Evolutionary conservation across 176 grass and related monocot species (phyloP).

Genomic region (Puya raimondii): DNA sequence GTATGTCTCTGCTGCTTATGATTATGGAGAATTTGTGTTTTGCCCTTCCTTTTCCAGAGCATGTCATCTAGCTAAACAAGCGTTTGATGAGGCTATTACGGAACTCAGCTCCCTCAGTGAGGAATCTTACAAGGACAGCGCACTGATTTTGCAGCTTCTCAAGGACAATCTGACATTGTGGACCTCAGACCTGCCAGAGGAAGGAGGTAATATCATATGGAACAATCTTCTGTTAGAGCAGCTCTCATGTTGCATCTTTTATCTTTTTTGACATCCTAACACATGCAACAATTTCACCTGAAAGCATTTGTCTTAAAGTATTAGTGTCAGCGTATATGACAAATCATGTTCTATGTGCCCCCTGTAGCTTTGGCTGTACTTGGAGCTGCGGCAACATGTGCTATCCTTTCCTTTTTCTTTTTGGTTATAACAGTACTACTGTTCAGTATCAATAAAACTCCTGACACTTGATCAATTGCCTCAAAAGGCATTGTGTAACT

Average conservation of each 20-base stretch:
- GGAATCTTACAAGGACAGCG: conserved; percentile 20
- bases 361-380: too few relatives aligned
- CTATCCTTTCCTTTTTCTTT: too few relatives aligned
- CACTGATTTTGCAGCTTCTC: conserved; percentile 18
- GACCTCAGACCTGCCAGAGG: conserved; percentile 18
- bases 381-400: too few relatives aligned
- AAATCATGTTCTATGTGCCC: too few relatives aligned
- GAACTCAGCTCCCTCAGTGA: conserved; percentile 14
- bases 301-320: background rate
- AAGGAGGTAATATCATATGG: conserved; percentile 17
- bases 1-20: background rate
- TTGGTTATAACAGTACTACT: too few relatives aligned
- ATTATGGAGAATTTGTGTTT: background rate
- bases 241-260: background rate
- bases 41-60: conserved; percentile 9
- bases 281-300: background rate
- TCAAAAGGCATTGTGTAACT: too few relatives aligned
- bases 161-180: conserved; percentile 16
- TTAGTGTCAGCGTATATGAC: too few relatives aligned
- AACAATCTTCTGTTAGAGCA: background rate
- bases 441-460: too few relatives aligned
- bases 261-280: background rate
- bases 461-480: too few relatives aligned
- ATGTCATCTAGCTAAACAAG: conserved; percentile 17
- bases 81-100: conserved; percentile 19